These are phyloP conservation scores for Neofusicoccum umdonicola DNA, from an alignment of 2,329 filamentous ascomycete species.

Conservation along the genomic window DNA sequence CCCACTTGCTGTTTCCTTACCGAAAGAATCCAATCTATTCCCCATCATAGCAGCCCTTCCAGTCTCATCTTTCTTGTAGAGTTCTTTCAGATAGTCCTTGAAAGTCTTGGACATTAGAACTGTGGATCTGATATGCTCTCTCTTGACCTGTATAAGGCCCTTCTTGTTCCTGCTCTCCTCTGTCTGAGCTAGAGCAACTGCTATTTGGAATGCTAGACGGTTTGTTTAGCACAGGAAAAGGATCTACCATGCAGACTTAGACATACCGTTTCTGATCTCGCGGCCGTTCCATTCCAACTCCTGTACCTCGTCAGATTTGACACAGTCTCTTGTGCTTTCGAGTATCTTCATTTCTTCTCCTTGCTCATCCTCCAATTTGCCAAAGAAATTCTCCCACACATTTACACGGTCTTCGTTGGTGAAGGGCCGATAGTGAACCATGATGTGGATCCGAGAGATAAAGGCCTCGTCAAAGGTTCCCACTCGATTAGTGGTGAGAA, in stretches of 20 bases:
- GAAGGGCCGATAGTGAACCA: constrained; percentile 22
- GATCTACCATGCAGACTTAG: neutral
- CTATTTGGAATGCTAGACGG: constrained; percentile 24
- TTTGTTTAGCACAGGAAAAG: neutral
- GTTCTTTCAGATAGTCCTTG: constrained; percentile 22
- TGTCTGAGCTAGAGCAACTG: constrained; percentile 22
- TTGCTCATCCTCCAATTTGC: constrained; percentile 22
- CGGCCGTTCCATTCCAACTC: constrained; percentile 29
- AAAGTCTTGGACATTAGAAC: constrained; percentile 22
- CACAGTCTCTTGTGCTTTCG: neutral
- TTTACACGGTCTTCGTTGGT: constrained; percentile 19
- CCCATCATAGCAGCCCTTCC: neutral
- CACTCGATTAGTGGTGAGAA: constrained; percentile 28
- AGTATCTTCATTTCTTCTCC: constrained; percentile 12
- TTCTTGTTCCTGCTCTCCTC: constrained; percentile 19
- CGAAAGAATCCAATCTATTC: neutral
- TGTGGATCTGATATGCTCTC: constrained; percentile 21
- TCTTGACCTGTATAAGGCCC: constrained; percentile 16
- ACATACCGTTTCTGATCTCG: constrained; percentile 31
- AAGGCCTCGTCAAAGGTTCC: constrained; percentile 25
- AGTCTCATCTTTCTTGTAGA: constrained; percentile 20
- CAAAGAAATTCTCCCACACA: constrained; percentile 30
- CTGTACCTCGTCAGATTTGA: constrained; percentile 18
- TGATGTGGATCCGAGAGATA: constrained; percentile 23
- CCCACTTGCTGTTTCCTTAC: neutral